Evolutionary conservation across 2,329 filamentous ascomycete genomes (phyloP).

Genomic region (Gyromitra esculenta): DNA sequence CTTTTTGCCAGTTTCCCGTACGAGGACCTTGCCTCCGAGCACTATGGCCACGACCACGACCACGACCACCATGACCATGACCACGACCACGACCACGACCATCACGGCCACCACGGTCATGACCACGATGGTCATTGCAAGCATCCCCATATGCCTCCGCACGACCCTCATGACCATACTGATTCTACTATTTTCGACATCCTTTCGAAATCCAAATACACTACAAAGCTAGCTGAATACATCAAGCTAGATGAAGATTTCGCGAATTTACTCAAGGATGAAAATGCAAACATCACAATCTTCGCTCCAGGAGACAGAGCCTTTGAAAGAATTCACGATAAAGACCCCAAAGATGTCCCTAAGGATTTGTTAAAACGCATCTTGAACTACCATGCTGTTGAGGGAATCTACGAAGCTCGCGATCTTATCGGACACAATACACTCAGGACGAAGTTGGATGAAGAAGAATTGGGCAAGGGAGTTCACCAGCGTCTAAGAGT

Average conservation of each 20-base stretch:
- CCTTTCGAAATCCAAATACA: conserved; percentile 78
- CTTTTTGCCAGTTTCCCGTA: conserved; percentile 46
- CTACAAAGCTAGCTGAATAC: conserved; percentile 78
- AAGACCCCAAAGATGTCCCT: conserved; percentile 68
- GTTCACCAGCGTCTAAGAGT: conserved; percentile 74
- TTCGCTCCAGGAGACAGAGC: conserved; percentile 82
- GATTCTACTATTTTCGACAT: conserved; percentile 82
- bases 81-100: conserved; percentile 59
- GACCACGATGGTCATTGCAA: conserved; percentile 8
- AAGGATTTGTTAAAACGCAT: conserved; percentile 76
- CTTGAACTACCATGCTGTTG: conserved; percentile 78
- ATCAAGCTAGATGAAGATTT: conserved; percentile 77
- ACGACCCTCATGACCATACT: conserved; percentile 60
- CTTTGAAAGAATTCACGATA: conserved; percentile 72
- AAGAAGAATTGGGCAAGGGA: conserved; percentile 43
- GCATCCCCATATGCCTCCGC: conserved; percentile 33
- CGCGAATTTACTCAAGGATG: conserved; percentile 77
- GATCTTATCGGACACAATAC: conserved; percentile 52
- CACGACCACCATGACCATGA: conserved; percentile 60
- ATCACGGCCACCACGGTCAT: conserved; percentile 59
- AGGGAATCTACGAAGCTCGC: conserved; percentile 31
- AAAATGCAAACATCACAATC: conserved; percentile 77
- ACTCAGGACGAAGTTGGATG: conserved; percentile 39
- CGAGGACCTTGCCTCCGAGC: conserved; percentile 56
- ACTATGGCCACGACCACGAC: conserved; percentile 59